Evolutionary conservation across 805 yeast genomes (phyloP), one percentile per base, ranked within the genome.

Genomic region (Lachancea thermotolerans): DNA sequence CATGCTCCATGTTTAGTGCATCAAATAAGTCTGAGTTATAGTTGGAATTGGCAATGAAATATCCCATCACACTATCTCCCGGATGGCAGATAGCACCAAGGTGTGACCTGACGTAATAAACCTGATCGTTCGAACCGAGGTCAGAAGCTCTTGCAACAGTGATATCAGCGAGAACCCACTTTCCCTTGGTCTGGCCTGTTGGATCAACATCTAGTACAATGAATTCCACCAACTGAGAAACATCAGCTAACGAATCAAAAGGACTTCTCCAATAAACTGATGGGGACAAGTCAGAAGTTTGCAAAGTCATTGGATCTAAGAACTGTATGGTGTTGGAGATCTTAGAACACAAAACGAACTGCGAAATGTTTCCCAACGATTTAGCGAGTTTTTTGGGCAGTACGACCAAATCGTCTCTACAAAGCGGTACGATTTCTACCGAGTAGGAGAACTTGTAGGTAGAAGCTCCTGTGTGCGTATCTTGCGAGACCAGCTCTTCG

Each of bases 31-130:
- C 93, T 39, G 87, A 82, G 71, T 93, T 93, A 69, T 85, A 88
- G 65, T 91, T 93, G 39, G 96, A 75, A 61, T 87, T 89, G 34
- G 81, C 72, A 42, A 90, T 70, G 66, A 78, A 91, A 67, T 90
- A 95, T 44, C 99, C 99, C 78, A 91, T 69, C 16, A 80, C 95
- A 11, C 93, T 82, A 64, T 93, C 99, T 56, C 99, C 99, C 3
- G 98, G 95, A 64, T 93, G 97, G 58, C 93, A 74, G 54, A 93
- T 79, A 49, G 84, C 96, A 53, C 99, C 99, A 40, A 93, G 71
- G 65, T 95, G 99, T 0, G 96, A 80, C 62, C 96, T 78, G 29
- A 91, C 80, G 53, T 85, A 88, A 62, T 75, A 90, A 39, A 87
- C 82, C 50, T 76, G 76, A 60, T 89, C 96, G 61, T 89, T 89